Percentiles rank a stretch among this genome's conserved stretches.
Evolutionary conservation across 208 protist species (phyloP).

Genomic region (Leishmania lainsoni): DNA sequence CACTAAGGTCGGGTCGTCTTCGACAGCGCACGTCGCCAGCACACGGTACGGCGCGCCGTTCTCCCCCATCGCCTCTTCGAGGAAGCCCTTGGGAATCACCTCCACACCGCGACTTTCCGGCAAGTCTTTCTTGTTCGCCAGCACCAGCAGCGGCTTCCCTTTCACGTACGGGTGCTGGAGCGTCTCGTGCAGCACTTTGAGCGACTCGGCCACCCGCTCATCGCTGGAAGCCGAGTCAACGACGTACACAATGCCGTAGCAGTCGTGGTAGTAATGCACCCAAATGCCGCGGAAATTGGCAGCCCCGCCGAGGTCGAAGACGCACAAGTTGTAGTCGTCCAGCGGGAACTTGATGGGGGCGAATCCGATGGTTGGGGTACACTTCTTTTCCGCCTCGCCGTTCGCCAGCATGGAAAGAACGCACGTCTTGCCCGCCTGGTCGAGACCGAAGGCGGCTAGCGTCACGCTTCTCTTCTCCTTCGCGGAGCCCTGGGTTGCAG

Average conservation of each 20-base stretch:
- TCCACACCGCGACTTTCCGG: slow-evolving; percentile 63
- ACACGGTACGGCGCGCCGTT: slow-evolving; percentile 54
- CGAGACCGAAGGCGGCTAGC: slow-evolving; percentile 86
- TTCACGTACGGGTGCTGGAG: slow-evolving; percentile 92
- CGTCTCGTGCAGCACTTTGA: slow-evolving; percentile 72
- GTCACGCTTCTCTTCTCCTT: slow-evolving; percentile 60
- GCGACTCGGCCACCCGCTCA: slow-evolving; percentile 61
- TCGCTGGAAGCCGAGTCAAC: slow-evolving; percentile 79
- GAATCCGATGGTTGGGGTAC: slow-evolving; percentile 91
- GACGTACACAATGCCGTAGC: slow-evolving; percentile 90
- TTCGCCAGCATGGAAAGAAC: slow-evolving; percentile 96
- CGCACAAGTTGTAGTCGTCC: slow-evolving; percentile 87
- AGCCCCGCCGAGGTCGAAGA: slow-evolving; percentile 92
- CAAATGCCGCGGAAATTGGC: slow-evolving; percentile 92
- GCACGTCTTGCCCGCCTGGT: slow-evolving; percentile 98
- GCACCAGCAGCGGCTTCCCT: slow-evolving; percentile 98
- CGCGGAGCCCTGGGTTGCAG: neutral
- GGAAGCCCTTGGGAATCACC: slow-evolving; percentile 80
- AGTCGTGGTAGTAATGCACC: slow-evolving; percentile 93
- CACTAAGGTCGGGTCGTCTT: slow-evolving; percentile 77
- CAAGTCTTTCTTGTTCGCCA: slow-evolving; percentile 99
- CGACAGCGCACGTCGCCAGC: slow-evolving; percentile 74
- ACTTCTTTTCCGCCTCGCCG: slow-evolving; percentile 93
- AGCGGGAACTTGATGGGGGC: slow-evolving; percentile 83
- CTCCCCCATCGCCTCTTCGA: slow-evolving; percentile 52